Conservation (phyloP, 2,329 filamentous ascomycete species). For the Trichoderma hamatum region DNA sequence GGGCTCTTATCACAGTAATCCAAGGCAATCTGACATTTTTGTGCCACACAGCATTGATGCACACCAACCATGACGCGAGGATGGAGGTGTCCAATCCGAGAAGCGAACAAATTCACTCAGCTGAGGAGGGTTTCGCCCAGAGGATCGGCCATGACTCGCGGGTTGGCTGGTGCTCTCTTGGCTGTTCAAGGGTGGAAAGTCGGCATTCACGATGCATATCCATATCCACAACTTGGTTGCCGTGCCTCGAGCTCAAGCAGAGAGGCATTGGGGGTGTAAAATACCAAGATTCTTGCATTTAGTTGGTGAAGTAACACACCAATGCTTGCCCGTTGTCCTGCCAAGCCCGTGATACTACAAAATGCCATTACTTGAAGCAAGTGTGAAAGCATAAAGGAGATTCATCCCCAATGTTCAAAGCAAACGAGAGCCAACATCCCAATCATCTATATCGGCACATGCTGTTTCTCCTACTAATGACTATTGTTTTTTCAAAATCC, state of each 20-base stretch:
- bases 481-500: not conserved
- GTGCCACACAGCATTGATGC: not conserved
- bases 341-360: not conserved
- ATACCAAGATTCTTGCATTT: not conserved
- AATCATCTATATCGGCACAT: not conserved
- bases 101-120: not conserved
- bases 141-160: not conserved
- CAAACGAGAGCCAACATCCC: not conserved
- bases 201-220: not conserved
- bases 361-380: not conserved
- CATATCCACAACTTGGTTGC: not conserved
- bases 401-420: not conserved
- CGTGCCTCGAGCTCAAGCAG: not conserved
- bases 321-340: not conserved
- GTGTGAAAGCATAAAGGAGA: not conserved
- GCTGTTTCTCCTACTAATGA: not conserved
- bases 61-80: not conserved
- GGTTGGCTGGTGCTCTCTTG: not conserved
- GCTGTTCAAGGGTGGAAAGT: not conserved
- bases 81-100: not conserved
- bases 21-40: conserved; percentile 14
- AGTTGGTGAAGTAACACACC: not conserved
- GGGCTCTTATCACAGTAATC: conserved; percentile 18
- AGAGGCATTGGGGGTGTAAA: not conserved
- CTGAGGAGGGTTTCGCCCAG: not conserved